A percentile compares a stretch with the other conserved stretches of the same genome.
Conservation (phyloP, 495 filamentous ascomycete species). For the Collariella sp. region DNA sequence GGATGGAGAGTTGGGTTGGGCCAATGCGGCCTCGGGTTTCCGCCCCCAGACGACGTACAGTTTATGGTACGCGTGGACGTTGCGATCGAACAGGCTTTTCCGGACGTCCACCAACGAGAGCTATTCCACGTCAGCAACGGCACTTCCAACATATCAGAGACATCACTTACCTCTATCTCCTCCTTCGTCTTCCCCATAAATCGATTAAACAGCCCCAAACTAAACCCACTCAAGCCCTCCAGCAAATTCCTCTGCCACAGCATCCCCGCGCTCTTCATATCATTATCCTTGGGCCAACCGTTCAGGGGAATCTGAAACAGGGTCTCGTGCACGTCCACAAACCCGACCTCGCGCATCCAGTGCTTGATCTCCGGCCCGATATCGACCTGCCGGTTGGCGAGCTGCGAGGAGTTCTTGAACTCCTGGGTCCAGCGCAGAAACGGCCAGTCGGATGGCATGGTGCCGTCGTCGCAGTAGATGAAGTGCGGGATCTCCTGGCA, state of each 20-base stretch:
- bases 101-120: conserved; percentile 53
- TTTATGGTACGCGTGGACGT: conserved; percentile 48
- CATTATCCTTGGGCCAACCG: conserved; percentile 35
- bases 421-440: conserved; percentile 47
- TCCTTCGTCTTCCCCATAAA: conserved; percentile 35
- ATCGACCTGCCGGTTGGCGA: conserved; percentile 42
- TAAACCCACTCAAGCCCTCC: conserved; percentile 27
- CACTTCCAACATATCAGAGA: background rate
- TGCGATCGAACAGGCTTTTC: conserved; percentile 44
- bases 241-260: conserved; percentile 29
- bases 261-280: conserved; percentile 27
- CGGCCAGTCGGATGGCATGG: conserved; percentile 36
- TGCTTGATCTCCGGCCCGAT: conserved; percentile 44
- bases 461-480: conserved; percentile 53
- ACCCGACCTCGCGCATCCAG: conserved; percentile 54
- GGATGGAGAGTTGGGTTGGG: background rate
- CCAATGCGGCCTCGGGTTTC: conserved; percentile 34
- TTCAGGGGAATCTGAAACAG: conserved; percentile 51
- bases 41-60: conserved; percentile 48
- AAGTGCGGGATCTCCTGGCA: conserved; percentile 52
- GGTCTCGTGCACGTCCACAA: conserved; percentile 52
- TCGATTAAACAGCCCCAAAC: conserved; percentile 18
- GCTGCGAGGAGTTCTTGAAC: conserved; percentile 39
- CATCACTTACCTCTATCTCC: conserved; percentile 33
- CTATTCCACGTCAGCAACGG: conserved; percentile 21